Percentiles rank a stretch among this genome's conserved stretches.
These are phyloP conservation scores for Setaria viridis DNA, from an alignment of 202 grass and related monocot species.

Conservation along the genomic window DNA sequence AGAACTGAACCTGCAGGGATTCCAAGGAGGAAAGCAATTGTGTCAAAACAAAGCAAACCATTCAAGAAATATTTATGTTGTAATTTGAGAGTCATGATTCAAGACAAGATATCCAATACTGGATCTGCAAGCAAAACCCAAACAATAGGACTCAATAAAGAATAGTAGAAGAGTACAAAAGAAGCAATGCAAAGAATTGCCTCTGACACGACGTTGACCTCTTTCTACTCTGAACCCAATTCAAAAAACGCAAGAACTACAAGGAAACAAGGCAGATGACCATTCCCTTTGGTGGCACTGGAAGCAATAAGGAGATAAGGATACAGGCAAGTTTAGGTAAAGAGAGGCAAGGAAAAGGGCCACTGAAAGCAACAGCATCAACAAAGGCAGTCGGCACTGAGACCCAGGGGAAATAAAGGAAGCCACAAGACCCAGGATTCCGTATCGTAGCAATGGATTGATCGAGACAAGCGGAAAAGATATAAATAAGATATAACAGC, in stretches of 20 bases:
- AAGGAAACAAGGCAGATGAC: slow-evolving; percentile 12
- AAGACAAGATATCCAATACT: slow-evolving; percentile 24
- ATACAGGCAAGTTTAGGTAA: slow-evolving; percentile 28
- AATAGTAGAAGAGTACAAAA: not conserved
- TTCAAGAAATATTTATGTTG: not conserved
- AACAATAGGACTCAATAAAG: slow-evolving; percentile 4
- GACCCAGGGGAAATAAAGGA: slow-evolving; percentile 18
- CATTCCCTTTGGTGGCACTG: slow-evolving; percentile 28
- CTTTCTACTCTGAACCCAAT: slow-evolving; percentile 41
- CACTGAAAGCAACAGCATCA: slow-evolving; percentile 45
- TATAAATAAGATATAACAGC: not conserved
- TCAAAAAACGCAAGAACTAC: slow-evolving; percentile 26
- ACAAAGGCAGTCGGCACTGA: slow-evolving; percentile 26
- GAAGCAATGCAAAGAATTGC: slow-evolving; percentile 20
- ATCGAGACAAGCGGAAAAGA: slow-evolving; percentile 2
- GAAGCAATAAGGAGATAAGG: slow-evolving; percentile 43
- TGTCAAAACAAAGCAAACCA: slow-evolving; percentile 39
- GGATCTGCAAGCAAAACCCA: slow-evolving; percentile 45
- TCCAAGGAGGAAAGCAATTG: slow-evolving; percentile 15
- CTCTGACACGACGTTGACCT: slow-evolving; percentile 47
- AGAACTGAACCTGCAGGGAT: slow-evolving; percentile 49
- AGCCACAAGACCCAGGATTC: slow-evolving; percentile 9
- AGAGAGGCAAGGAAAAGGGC: not conserved
- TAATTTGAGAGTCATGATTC: slow-evolving; percentile 35
- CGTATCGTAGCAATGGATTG: not conserved